Conservation (phyloP, 2,329 filamentous ascomycete genomes). For the Hymenoscyphus fraxineus region DNA sequence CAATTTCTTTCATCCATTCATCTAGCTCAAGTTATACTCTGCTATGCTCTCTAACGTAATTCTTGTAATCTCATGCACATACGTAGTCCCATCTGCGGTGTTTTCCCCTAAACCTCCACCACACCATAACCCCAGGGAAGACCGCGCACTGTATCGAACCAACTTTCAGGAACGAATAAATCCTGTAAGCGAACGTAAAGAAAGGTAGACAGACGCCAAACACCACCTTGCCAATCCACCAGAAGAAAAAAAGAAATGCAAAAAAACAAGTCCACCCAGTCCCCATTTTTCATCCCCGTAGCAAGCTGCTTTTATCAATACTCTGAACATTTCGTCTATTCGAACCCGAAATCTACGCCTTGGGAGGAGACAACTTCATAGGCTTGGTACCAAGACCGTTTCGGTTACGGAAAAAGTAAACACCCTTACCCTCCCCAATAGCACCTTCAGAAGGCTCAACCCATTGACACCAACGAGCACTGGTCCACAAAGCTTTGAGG, state of each 20-base stretch:
- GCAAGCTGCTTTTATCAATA: neutral
- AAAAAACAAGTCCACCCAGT: neutral
- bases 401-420: constrained; percentile 96
- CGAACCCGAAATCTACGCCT: constrained; percentile 12
- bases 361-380: constrained; percentile 18
- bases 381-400: constrained; percentile 68
- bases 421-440: constrained; percentile 73
- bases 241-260: too few species aligned
- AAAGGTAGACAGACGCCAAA: neutral
- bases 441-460: constrained; percentile 87
- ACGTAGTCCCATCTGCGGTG: too few species aligned
- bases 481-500: constrained; percentile 75
- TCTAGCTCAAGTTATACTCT: too few species aligned
- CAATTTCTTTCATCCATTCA: too few species aligned
- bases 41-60: too few species aligned
- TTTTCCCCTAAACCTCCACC: too few species aligned
- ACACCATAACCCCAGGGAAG: too few species aligned
- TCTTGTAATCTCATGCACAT: too few species aligned
- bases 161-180: too few species aligned
- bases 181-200: too few species aligned
- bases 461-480: constrained; percentile 88
- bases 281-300: neutral
- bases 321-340: constrained; percentile 3
- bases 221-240: neutral
- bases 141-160: too few species aligned